phyloP scores from a whole-genome alignment of 2,329 filamentous ascomycete species.

The Anthostomella pinea region DNA sequence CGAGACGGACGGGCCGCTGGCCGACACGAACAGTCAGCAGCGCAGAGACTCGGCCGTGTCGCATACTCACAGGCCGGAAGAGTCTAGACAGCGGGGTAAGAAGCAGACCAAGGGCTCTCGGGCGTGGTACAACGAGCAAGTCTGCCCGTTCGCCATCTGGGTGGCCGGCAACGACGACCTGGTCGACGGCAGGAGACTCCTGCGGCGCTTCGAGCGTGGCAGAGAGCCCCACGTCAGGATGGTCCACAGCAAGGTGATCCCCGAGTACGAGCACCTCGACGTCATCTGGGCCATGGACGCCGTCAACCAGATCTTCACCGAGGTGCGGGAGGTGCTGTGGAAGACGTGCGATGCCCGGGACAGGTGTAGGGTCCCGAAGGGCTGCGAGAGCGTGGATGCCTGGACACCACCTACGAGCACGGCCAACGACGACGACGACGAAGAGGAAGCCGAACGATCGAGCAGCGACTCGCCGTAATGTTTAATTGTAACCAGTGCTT shows the following conservation, averaged over 20 bases:
- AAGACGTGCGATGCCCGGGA: slow-evolving; percentile 60
- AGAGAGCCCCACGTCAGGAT: slow-evolving; percentile 78
- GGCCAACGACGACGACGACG: slow-evolving; percentile 10
- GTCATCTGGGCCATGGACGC: slow-evolving; percentile 94
- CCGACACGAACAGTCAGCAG: slow-evolving; percentile 31
- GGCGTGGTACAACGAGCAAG: slow-evolving; percentile 79
- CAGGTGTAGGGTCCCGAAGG: slow-evolving; percentile 60
- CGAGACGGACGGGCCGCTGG: slow-evolving; percentile 39
- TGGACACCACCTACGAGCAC: slow-evolving; percentile 34
- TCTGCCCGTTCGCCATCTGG: slow-evolving; percentile 86
- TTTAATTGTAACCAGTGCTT: slow-evolving; percentile 12
- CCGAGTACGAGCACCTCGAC: slow-evolving; percentile 90
- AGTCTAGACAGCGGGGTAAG: slow-evolving; percentile 35
- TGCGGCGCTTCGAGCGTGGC: slow-evolving; percentile 71
- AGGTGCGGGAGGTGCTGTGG: slow-evolving; percentile 82
- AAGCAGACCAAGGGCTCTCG: slow-evolving; percentile 47
- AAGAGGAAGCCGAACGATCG: slow-evolving; percentile 27
- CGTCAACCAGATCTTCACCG: slow-evolving; percentile 76
- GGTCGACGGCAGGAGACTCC: slow-evolving; percentile 74
- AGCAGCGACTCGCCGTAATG: slow-evolving; percentile 30
- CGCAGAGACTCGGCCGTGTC: slow-evolving; percentile 18
- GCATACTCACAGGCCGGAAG: slow-evolving; percentile 15
- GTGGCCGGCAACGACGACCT: slow-evolving; percentile 78
- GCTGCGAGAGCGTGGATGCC: slow-evolving; percentile 52
- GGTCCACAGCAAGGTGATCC: slow-evolving; percentile 78